Percentiles rank a stretch among this genome's conserved stretches.
These are phyloP conservation scores for Lanmaoa rubissima DNA, from an alignment of 768 basidiomycete species.

Conservation along the genomic window DNA sequence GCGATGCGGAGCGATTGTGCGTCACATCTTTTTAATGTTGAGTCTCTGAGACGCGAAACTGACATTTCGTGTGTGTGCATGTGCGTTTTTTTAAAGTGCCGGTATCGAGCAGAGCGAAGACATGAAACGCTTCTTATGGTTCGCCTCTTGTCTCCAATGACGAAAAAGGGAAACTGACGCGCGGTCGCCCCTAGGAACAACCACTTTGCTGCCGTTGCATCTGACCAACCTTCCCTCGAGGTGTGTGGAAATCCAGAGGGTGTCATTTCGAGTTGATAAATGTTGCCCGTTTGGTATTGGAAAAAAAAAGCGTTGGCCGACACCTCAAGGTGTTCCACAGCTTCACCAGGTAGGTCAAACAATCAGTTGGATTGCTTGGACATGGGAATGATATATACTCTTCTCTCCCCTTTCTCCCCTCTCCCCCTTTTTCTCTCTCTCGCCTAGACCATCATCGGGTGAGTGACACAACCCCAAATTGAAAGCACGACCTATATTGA, in stretches of 20 bases:
- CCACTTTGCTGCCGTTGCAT: conserved; percentile 68
- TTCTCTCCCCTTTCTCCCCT: background rate
- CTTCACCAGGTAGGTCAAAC: conserved; percentile 53
- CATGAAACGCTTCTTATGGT: conserved; percentile 76
- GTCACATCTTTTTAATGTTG: conserved; percentile 18
- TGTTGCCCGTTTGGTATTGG: background rate
- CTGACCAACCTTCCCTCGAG: conserved; percentile 67
- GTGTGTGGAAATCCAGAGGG: conserved; percentile 29
- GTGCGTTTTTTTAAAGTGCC: conserved; percentile 38
- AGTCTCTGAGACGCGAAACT: background rate
- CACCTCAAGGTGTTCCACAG: conserved; percentile 39
- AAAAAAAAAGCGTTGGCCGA: conserved; percentile 49
- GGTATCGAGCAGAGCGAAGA: conserved; percentile 68
- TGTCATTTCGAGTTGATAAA: background rate
- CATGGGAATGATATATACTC: background rate
- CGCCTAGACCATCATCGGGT: conserved; percentile 58
- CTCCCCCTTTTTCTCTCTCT: too few relatives aligned
- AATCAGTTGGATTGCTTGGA: background rate
- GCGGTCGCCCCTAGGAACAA: conserved; percentile 49
- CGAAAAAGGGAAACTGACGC: background rate
- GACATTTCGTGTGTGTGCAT: background rate
- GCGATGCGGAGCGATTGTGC: conserved; percentile 49
- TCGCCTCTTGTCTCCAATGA: too few relatives aligned
- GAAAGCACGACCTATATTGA: background rate
- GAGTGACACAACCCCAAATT: conserved; percentile 19